These are phyloP conservation scores for Fraxinus dipetala DNA, from an alignment of 305 asterid genomes.

Conservation along the genomic window DNA sequence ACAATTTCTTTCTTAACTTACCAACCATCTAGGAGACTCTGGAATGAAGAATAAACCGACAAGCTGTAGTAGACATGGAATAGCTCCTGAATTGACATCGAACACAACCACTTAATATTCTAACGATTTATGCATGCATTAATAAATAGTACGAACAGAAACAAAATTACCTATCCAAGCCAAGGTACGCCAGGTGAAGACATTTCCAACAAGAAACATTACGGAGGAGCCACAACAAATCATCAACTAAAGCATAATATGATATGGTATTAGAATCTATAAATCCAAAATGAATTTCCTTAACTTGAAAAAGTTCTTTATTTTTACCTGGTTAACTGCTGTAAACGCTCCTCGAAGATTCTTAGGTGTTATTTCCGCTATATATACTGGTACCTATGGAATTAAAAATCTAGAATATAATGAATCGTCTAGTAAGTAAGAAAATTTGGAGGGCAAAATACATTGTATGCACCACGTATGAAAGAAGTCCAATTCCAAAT, in stretches of 20 bases:
- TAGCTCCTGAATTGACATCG: slow-evolving; percentile 48
- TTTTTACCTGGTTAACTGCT: slow-evolving; percentile 69
- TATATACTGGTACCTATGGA: slow-evolving; percentile 72
- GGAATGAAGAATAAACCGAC: slow-evolving; percentile 66
- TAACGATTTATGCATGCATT: slow-evolving; percentile 6
- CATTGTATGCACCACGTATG: slow-evolving; percentile 52
- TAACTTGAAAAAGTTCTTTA: background rate
- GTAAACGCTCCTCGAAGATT: slow-evolving; percentile 82
- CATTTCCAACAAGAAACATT: slow-evolving; percentile 49
- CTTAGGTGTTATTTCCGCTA: slow-evolving; percentile 89
- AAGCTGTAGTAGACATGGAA: slow-evolving; percentile 63
- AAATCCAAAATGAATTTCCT: background rate
- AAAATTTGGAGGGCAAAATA: slow-evolving; percentile 11
- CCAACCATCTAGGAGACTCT: slow-evolving; percentile 96
- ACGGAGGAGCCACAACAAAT: slow-evolving; percentile 52
- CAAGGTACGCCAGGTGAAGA: slow-evolving; percentile 55
- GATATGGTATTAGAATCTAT: slow-evolving; percentile 16
- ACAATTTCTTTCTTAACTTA: slow-evolving; percentile 27
- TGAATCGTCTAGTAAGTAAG: background rate
- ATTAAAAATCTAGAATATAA: slow-evolving; percentile 26
- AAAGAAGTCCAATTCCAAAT: slow-evolving; percentile 71
- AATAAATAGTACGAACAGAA: slow-evolving; percentile 5
- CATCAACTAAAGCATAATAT: slow-evolving; percentile 42
- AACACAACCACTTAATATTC: slow-evolving; percentile 1
- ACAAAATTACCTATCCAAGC: slow-evolving; percentile 44